phyloP scores from a whole-genome alignment of 106 monocot species.

The Alisma plantagoaquatica region DNA sequence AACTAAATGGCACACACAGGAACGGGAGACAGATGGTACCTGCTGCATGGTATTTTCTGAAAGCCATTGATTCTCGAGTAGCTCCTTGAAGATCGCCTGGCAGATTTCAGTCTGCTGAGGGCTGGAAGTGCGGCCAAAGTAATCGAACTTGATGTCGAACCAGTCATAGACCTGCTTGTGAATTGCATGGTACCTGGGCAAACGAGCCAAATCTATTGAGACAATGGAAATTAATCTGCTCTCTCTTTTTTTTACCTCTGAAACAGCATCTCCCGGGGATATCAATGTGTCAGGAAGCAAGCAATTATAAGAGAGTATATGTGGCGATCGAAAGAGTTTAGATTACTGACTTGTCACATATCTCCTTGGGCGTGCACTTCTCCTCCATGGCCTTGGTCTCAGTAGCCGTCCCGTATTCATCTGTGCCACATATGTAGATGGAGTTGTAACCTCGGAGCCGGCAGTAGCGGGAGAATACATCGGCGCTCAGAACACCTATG shows the following conservation, averaged over 20 bases:
- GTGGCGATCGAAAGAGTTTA: too few species aligned
- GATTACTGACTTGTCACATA: slow-evolving; percentile 77
- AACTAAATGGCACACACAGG: too few species aligned
- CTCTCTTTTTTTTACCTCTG: too few species aligned
- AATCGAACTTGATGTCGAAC: slow-evolving; percentile 87
- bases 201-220: too few species aligned
- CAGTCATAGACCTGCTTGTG: slow-evolving; percentile 83
- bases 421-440: slow-evolving; percentile 87
- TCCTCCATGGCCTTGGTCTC: slow-evolving; percentile 97
- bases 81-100: slow-evolving; percentile 76
- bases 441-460: slow-evolving; percentile 69
- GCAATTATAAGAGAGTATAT: too few species aligned
- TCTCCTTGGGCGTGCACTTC: slow-evolving; percentile 93
- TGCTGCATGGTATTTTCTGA: slow-evolving; percentile 89
- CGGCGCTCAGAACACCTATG: slow-evolving; percentile 95
- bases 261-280: too few species aligned
- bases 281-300: too few species aligned
- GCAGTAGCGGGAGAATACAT: slow-evolving; percentile 93
- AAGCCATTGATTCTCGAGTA: slow-evolving; percentile 77
- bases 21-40: slow-evolving; percentile 23
- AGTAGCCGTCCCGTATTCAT: slow-evolving; percentile 93
- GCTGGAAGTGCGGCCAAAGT: slow-evolving; percentile 85
- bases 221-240: too few species aligned
- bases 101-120: slow-evolving; percentile 86
- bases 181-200: slow-evolving; percentile 68